Conservation (phyloP, 441 rosid species). For the Jatropha podagrica region DNA sequence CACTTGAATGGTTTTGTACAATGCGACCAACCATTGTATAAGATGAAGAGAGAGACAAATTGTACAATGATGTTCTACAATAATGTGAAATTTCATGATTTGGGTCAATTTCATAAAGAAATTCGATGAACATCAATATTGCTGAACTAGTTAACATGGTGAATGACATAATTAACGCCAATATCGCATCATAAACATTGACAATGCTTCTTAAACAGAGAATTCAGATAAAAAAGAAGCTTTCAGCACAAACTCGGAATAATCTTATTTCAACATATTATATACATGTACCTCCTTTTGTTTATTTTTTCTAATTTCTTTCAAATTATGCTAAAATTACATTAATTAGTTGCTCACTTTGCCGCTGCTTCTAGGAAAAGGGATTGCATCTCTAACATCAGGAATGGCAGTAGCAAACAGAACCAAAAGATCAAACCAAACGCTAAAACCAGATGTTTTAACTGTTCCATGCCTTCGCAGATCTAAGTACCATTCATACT, state of each 20-base stretch:
- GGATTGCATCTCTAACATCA: slow-evolving; percentile 77
- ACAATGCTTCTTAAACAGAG: not conserved
- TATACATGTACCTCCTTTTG: slow-evolving; percentile 7
- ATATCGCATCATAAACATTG: not conserved
- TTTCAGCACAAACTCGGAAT: not conserved
- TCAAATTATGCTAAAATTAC: no score
- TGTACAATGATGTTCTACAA: no score
- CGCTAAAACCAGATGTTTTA: slow-evolving; percentile 71
- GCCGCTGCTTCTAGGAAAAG: slow-evolving; percentile 67
- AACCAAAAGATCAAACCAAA: slow-evolving; percentile 69
- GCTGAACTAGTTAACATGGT: not conserved
- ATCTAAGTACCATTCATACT: slow-evolving; percentile 83
- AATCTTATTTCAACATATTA: slow-evolving; percentile 20
- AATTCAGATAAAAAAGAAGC: no score
- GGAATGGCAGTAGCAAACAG: slow-evolving; percentile 65
- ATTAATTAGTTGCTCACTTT: slow-evolving; percentile 42
- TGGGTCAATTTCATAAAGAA: no score
- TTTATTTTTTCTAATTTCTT: not conserved
- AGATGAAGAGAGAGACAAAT: no score
- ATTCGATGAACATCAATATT: no score
- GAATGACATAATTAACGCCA: not conserved
- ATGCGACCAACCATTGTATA: no score
- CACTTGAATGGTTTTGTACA: no score
- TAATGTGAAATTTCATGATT: no score
- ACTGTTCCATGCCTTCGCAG: slow-evolving; percentile 84